Percentiles rank a stretch among this genome's conserved stretches.
Conservation (phyloP, 108 stramenopile genomes). For the Pelagomonas calceolata region DNA sequence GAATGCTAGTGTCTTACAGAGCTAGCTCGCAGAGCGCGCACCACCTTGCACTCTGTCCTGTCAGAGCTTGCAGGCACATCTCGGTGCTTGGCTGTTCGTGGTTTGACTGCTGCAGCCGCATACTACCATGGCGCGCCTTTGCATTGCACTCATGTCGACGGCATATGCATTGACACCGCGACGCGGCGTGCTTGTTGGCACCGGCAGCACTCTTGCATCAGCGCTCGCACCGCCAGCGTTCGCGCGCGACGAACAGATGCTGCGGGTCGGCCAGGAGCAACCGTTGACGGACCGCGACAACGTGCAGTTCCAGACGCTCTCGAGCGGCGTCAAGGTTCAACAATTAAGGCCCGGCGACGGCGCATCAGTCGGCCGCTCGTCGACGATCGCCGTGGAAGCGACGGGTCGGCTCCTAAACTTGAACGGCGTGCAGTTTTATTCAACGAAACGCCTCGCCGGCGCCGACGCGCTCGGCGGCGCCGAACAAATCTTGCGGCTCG, state of each 20-base stretch:
- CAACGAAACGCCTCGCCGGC: neutral
- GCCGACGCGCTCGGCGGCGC: neutral
- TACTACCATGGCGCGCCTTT: no score
- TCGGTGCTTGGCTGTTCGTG: no score
- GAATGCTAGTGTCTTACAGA: no score
- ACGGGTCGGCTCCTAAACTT: conserved; percentile 6
- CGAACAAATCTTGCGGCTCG: neutral
- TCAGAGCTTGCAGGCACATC: no score
- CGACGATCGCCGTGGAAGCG: neutral
- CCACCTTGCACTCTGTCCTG: no score
- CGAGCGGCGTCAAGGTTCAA: conserved; percentile 4
- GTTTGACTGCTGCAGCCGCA: no score
- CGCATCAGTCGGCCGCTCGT: neutral
- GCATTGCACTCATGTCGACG: no score
- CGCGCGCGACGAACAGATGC: neutral
- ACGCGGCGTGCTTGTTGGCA: no score
- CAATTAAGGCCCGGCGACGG: neutral
- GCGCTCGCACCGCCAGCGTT: neutral
- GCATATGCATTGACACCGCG: no score
- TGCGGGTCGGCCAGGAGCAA: neutral
- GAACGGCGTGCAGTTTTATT: conserved; percentile 4
- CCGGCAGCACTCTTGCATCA: no score
- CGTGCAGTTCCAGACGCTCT: conserved; percentile 1
- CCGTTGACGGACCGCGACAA: neutral
- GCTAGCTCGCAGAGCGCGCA: no score